A percentile compares a stretch with the other conserved stretches of the same genome.
These are phyloP conservation scores for Combretum micranthum DNA, from an alignment of 345 rosid genomes.

Conservation along the genomic window DNA sequence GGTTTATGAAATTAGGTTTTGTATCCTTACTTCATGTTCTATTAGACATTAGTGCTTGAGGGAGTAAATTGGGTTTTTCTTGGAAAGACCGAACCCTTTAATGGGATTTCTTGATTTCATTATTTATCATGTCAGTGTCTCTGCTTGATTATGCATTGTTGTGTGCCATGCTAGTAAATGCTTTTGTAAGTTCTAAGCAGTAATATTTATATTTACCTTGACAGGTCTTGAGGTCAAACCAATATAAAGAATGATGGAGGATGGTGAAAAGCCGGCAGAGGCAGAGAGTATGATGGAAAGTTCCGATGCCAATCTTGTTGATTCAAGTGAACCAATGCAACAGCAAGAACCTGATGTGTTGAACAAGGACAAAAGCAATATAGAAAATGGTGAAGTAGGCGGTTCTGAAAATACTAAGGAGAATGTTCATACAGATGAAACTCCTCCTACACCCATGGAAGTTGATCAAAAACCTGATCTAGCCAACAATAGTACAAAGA, in stretches of 20 bases:
- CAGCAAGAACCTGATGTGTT: conserved; percentile 17
- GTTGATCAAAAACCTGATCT: conserved; percentile 11
- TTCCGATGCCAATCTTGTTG: conserved; percentile 22
- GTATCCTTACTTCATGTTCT: neutral
- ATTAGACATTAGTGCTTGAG: no score
- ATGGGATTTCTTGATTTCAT: no score
- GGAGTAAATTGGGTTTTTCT: no score
- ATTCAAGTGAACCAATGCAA: conserved; percentile 12
- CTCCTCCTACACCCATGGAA: conserved; percentile 10
- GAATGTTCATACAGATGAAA: conserved; percentile 28
- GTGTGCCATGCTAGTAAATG: no score
- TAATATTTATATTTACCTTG: neutral
- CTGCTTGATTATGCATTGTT: no score
- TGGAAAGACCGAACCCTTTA: no score
- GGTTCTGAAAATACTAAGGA: conserved; percentile 15
- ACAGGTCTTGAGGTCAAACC: neutral
- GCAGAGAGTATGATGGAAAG: conserved; percentile 24
- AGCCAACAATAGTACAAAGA: neutral
- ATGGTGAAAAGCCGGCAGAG: conserved; percentile 34
- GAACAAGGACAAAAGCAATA: conserved; percentile 10
- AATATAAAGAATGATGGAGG: conserved; percentile 32
- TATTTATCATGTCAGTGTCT: no score
- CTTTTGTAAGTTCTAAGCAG: no score
- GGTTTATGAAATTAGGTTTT: neutral
- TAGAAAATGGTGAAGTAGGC: conserved; percentile 20